Evolutionary conservation across 306 rosid genomes (phyloP).

Genomic region (Oxytropis ochrocephala): DNA sequence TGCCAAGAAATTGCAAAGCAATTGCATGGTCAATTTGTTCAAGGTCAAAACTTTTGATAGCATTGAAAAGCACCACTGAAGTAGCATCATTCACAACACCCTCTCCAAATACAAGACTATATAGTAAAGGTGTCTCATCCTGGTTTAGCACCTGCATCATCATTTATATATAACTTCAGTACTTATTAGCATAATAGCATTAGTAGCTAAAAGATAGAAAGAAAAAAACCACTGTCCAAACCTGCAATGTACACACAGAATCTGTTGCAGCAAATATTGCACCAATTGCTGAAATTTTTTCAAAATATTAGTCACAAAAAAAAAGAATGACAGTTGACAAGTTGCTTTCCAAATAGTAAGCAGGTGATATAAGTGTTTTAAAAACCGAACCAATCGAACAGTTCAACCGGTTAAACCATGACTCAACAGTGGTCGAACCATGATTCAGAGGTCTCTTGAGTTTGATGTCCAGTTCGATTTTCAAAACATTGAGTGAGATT

Average conservation of each 20-base stretch:
- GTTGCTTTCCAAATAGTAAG: background rate
- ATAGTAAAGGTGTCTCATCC: slow-evolving; percentile 96
- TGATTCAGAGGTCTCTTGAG: too few species aligned
- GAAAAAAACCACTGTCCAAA: slow-evolving; percentile 24
- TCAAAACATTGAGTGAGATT: too few species aligned
- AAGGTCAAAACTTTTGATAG: slow-evolving; percentile 87
- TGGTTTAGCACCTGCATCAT: slow-evolving; percentile 80
- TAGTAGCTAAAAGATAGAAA: slow-evolving; percentile 6
- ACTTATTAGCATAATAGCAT: background rate
- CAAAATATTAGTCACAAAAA: slow-evolving; percentile 10
- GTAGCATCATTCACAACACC: slow-evolving; percentile 99
- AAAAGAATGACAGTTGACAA: slow-evolving; percentile 12
- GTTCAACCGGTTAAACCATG: too few species aligned
- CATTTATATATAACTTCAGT: slow-evolving; percentile 15
- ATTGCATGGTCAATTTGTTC: slow-evolving; percentile 42
- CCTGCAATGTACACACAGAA: slow-evolving; percentile 99
- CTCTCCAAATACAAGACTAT: slow-evolving; percentile 97
- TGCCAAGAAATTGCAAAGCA: slow-evolving; percentile 64
- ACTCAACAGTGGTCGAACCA: too few species aligned
- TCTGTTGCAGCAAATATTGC: slow-evolving; percentile 97
- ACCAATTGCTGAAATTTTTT: slow-evolving; percentile 67
- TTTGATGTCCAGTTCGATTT: too few species aligned
- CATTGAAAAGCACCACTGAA: slow-evolving; percentile 96
- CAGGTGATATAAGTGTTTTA: too few species aligned
- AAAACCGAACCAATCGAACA: too few species aligned